Evolutionary conservation across 108 stramenopile species (phyloP).

Genomic region (Cyclostephanos invisitatus): DNA sequence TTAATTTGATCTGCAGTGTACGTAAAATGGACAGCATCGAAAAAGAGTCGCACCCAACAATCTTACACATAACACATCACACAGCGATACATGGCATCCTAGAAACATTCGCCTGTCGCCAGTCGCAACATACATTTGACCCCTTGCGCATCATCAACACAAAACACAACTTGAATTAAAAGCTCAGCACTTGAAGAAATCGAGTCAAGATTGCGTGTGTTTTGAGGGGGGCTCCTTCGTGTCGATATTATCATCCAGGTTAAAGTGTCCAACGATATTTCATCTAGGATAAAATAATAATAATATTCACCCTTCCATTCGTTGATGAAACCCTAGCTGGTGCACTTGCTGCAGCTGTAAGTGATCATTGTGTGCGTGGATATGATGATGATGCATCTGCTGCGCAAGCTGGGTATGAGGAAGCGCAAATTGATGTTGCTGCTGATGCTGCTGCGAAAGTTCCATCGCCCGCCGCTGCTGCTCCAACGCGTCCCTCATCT

Average conservation of each 20-base stretch:
- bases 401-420: slow-evolving; percentile 11
- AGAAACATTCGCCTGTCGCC: no score
- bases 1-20: no score
- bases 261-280: neutral
- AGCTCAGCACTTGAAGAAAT: slow-evolving; percentile 55
- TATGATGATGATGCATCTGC: slow-evolving; percentile 12
- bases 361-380: slow-evolving; percentile 4
- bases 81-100: no score
- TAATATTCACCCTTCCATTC: slow-evolving; percentile 12
- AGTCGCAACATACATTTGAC: neutral
- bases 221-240: neutral
- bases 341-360: slow-evolving; percentile 21
- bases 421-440: slow-evolving; percentile 21
- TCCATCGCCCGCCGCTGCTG: slow-evolving; percentile 18
- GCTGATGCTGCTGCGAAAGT: slow-evolving; percentile 18
- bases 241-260: neutral
- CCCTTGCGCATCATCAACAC: neutral
- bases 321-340: slow-evolving; percentile 10
- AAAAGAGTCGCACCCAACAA: no score
- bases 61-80: no score
- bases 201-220: slow-evolving; percentile 10
- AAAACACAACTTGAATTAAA: slow-evolving; percentile 16
- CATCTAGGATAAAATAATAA: neutral
- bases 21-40: no score
- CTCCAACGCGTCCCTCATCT: slow-evolving; percentile 30